Base-by-base conservation (phyloP, 768 basidiomycete genomes). In the Leccinum subtestaceum region DNA sequence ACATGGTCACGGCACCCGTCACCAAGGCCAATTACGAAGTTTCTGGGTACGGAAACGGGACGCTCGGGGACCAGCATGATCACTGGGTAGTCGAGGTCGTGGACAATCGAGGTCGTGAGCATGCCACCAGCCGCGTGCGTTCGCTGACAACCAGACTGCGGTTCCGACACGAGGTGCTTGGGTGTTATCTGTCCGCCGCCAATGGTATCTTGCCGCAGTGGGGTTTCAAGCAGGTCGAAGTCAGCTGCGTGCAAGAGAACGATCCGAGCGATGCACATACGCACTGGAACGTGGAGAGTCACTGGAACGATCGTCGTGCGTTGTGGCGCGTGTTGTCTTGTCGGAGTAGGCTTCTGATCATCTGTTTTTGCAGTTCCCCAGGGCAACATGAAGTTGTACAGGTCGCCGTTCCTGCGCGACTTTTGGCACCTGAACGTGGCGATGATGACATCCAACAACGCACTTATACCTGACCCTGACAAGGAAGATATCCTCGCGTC, bases 371-470 rank as follows among this genome's bases (percentile, higher is more conserved):
- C 67, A 97, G 93, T 99, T 10, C 93, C 95, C 11, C 66, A 84
- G 4, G 96, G 91, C 2, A 80, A 96, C 43, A 81, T 82, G 60
- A 95, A 91, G 68, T 83, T 87, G 58, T 97, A 96, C 77, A 81
- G 77, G 40, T 96, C 96, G 2, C 89, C 96, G 0, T 99, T 99
- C 82, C 76, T 96, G 49, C 87, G 91, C 53, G 96, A 99, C 76
- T 99, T 99, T 75, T 95, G 93, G 88, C 96, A 99, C 72, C 84
- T 99, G 57, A 99, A 99, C 69, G 93, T 99, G 25, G 97, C 95
- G 8, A 99, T 99, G 97, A 95, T 95, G 93, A 97, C 96, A 0
- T 98, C 97, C 5, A 99, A 99, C 78, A 99, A 99, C 70, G 96
- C 97, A 0, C 87, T 99, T 56, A 73, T 98, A 43, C 97, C 97